Evolutionary conservation across 768 basidiomycete genomes (phyloP).

Genomic region (Kwoniella mangroviensis): DNA sequence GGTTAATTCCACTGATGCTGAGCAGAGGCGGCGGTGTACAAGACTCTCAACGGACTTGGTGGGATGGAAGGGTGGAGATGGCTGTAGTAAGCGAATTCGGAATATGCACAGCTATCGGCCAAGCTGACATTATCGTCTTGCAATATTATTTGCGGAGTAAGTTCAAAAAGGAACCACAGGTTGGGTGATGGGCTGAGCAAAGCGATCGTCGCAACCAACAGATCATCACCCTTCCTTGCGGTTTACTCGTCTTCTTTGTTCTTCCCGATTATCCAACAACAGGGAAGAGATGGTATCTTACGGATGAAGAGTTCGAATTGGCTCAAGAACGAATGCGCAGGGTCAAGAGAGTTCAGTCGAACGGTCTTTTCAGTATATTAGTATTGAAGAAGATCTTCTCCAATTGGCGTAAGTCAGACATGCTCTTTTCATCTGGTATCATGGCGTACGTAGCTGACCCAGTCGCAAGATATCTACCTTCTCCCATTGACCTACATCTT

Average conservation of each 20-base stretch:
- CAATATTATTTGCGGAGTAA: slow-evolving; percentile 12
- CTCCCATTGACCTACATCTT: slow-evolving; percentile 23
- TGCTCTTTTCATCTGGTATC: background rate
- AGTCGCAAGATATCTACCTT: slow-evolving; percentile 10
- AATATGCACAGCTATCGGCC: background rate
- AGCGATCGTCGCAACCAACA: background rate
- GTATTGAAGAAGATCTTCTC: slow-evolving; percentile 17
- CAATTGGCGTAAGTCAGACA: slow-evolving; percentile 11
- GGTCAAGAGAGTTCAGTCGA: slow-evolving; percentile 12
- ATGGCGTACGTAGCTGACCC: background rate
- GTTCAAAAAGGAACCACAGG: background rate
- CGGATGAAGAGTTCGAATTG: slow-evolving; percentile 30
- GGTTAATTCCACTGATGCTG: background rate
- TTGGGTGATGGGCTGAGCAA: too few species aligned
- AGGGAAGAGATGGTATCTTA: slow-evolving; percentile 33
- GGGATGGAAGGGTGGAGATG: slow-evolving; percentile 42
- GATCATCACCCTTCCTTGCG: slow-evolving; percentile 13
- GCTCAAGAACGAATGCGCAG: slow-evolving; percentile 26
- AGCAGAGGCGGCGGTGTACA: slow-evolving; percentile 33
- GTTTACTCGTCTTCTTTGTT: slow-evolving; percentile 29
- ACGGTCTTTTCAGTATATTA: slow-evolving; percentile 7
- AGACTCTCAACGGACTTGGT: slow-evolving; percentile 24
- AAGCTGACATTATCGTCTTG: background rate
- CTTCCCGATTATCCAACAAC: slow-evolving; percentile 37
- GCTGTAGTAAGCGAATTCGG: slow-evolving; percentile 23